These are phyloP conservation scores for Teunomyces funiuensis DNA, from an alignment of 805 yeast species.

Conservation along the genomic window DNA sequence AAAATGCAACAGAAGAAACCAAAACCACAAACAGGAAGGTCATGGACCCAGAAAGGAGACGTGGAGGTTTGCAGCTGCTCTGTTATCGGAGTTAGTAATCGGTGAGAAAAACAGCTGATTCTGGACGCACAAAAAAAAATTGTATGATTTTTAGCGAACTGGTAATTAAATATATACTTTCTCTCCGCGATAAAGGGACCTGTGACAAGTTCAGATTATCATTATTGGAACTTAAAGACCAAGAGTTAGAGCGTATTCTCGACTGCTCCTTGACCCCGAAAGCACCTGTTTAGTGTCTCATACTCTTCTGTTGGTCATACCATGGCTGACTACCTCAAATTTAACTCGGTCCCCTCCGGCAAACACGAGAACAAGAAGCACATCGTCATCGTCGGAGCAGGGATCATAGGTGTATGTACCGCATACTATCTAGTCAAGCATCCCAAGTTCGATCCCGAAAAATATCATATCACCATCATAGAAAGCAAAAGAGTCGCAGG, in stretches of 20 bases:
- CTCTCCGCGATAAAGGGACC: not conserved
- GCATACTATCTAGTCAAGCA: constrained; percentile 87
- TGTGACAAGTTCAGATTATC: not conserved
- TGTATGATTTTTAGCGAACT: constrained; percentile 2
- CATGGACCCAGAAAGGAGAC: too few relatives aligned
- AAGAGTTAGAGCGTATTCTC: not conserved
- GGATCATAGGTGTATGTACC: constrained; percentile 93
- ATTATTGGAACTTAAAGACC: too few relatives aligned
- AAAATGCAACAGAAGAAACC: too few relatives aligned
- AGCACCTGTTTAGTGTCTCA: not conserved
- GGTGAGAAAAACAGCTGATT: constrained; percentile 4
- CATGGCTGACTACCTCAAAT: constrained; percentile 15
- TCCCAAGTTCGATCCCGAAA: constrained; percentile 69
- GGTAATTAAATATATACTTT: not conserved
- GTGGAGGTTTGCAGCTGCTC: too few relatives aligned
- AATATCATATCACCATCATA: constrained; percentile 77
- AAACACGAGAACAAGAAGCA: constrained; percentile 58
- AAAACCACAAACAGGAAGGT: too few relatives aligned
- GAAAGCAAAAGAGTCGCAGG: constrained; percentile 94
- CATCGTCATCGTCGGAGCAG: constrained; percentile 88
- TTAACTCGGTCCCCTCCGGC: constrained; percentile 43
- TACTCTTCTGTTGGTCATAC: not conserved
- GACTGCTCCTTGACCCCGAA: too few relatives aligned
- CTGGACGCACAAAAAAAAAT: constrained; percentile 1
- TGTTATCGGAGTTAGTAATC: not conserved